Percentiles rank a stretch among this genome's conserved stretches.
Conservation (phyloP, 768 basidiomycete genomes). For the Phaeotremella fagi region DNA sequence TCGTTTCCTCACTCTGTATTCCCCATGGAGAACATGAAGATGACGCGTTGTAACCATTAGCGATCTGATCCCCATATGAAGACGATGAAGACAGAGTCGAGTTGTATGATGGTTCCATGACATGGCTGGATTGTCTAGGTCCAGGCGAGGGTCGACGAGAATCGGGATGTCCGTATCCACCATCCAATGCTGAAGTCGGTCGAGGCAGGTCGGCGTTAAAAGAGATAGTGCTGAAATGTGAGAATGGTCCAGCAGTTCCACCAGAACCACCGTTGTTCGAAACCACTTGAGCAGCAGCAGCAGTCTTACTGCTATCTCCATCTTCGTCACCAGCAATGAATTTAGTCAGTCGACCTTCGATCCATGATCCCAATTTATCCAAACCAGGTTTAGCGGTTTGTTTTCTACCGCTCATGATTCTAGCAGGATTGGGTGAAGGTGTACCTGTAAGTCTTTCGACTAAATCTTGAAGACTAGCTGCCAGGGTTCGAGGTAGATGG, state of each 20-base stretch:
- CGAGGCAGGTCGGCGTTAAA: constrained; percentile 51
- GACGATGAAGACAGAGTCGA: constrained; percentile 8
- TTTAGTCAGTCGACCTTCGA: constrained; percentile 86
- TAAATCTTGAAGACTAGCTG: constrained; percentile 71
- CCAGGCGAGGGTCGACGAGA: background rate
- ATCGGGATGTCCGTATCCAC: background rate
- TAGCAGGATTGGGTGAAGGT: constrained; percentile 59
- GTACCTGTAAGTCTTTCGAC: constrained; percentile 61
- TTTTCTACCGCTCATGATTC: constrained; percentile 24
- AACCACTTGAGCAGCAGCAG: background rate
- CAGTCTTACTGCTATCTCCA: constrained; percentile 8
- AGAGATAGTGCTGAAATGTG: constrained; percentile 87
- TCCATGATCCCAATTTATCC: constrained; percentile 84
- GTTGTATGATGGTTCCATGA: background rate
- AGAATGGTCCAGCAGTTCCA: constrained; percentile 68
- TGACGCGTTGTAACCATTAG: constrained; percentile 54
- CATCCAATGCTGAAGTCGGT: constrained; percentile 30
- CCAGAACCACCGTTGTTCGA: constrained; percentile 31
- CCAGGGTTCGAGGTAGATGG: constrained; percentile 61
- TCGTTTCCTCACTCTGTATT: background rate
- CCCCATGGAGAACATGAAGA: background rate
- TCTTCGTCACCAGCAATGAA: constrained; percentile 83
- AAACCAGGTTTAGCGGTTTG: constrained; percentile 80
- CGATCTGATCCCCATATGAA: constrained; percentile 13
- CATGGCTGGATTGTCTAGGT: background rate